These are phyloP conservation scores for Juglanconis oblonga DNA, from an alignment of 2,329 filamentous ascomycete genomes.

Conservation along the genomic window DNA sequence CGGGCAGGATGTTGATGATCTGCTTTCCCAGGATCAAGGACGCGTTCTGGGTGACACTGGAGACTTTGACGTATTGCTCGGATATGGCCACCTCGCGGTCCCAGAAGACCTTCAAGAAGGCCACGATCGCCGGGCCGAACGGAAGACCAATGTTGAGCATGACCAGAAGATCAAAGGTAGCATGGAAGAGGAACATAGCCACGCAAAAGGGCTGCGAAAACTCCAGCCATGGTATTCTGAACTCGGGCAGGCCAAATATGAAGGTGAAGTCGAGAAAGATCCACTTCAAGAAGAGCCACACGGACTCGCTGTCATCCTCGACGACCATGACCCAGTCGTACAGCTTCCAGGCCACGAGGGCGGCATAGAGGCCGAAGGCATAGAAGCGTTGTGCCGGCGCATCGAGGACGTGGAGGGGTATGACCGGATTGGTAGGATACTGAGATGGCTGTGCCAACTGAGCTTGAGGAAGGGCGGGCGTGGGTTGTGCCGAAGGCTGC, in stretches of 20 bases:
- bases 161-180: conserved; percentile 74
- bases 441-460: conserved; percentile 45
- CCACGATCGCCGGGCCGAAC: conserved; percentile 68
- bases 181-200: conserved; percentile 68
- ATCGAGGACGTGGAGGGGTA: conserved; percentile 79
- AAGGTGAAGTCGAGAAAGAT: conserved; percentile 80
- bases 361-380: conserved; percentile 73
- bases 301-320: conserved; percentile 81
- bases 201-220: conserved; percentile 75
- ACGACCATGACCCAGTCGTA: conserved; percentile 81
- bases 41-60: conserved; percentile 82
- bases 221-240: conserved; percentile 96
- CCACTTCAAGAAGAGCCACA: conserved; percentile 93
- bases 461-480: conserved; percentile 25
- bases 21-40: conserved; percentile 94
- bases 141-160: conserved; percentile 91
- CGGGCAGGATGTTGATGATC: conserved; percentile 95
- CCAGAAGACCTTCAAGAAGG: conserved; percentile 77
- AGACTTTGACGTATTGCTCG: conserved; percentile 88
- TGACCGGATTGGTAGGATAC: conserved; percentile 55
- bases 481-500: neutral
- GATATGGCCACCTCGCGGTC: conserved; percentile 91
- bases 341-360: conserved; percentile 75
- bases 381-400: conserved; percentile 89
- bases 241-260: conserved; percentile 78